Evolutionary conservation across 768 basidiomycete species (phyloP).

Genomic region (Lactarius vividus): DNA sequence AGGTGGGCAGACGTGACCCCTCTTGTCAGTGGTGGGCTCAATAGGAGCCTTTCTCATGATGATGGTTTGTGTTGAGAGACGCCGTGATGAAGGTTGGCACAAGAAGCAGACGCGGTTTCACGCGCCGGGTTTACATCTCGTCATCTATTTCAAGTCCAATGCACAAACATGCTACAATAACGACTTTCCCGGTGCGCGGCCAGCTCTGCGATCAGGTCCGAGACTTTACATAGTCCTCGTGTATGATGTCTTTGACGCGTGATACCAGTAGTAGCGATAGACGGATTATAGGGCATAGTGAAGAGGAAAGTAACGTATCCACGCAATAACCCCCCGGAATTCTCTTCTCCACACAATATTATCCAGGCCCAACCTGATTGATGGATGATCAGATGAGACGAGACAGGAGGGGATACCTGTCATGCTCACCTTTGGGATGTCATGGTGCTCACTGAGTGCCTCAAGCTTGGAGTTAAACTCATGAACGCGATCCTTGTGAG

Average conservation of each 20-base stretch:
- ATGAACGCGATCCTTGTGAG: slow-evolving; percentile 90
- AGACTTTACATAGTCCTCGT: slow-evolving; percentile 5
- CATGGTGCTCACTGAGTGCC: slow-evolving; percentile 87
- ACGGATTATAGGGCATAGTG: background rate
- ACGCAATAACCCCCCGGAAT: slow-evolving; percentile 2
- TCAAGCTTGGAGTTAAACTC: slow-evolving; percentile 89
- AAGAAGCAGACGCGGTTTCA: slow-evolving; percentile 31
- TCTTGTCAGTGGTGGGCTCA: slow-evolving; percentile 41
- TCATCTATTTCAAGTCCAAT: slow-evolving; percentile 34
- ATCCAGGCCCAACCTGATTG: slow-evolving; percentile 80
- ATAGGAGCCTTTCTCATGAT: slow-evolving; percentile 37
- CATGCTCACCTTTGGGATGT: slow-evolving; percentile 76
- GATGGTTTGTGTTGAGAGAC: slow-evolving; percentile 26
- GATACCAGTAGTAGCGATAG: slow-evolving; percentile 1
- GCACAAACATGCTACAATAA: slow-evolving; percentile 37
- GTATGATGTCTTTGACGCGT: background rate
- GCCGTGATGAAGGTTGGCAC: slow-evolving; percentile 25
- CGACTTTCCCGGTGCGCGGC: slow-evolving; percentile 21
- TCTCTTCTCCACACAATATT: slow-evolving; percentile 39
- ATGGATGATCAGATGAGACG: slow-evolving; percentile 14
- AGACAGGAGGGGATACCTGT: slow-evolving; percentile 24
- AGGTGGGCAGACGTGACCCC: slow-evolving; percentile 51
- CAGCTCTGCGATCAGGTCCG: slow-evolving; percentile 8
- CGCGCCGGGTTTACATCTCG: slow-evolving; percentile 32
- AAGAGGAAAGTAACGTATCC: background rate